Evolutionary conservation across 768 basidiomycete species (phyloP).

Genomic region (Russula olivacea): DNA sequence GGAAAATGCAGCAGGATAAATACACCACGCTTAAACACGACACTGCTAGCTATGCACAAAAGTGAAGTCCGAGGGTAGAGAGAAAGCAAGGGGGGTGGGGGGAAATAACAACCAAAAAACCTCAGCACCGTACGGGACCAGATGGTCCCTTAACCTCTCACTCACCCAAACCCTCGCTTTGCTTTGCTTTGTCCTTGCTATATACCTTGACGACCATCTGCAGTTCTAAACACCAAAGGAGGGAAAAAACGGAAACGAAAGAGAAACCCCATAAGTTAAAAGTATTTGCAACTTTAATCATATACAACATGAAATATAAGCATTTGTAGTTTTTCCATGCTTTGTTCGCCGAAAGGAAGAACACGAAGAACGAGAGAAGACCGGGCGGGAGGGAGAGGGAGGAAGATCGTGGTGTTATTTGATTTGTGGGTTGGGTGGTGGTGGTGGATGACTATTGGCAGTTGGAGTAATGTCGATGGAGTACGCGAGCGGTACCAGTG

Average conservation of each 20-base stretch:
- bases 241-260: neutral
- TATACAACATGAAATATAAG: constrained; percentile 4
- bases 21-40: constrained; percentile 1
- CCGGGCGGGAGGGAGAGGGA: neutral
- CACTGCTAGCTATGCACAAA: neutral
- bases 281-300: constrained; percentile 3
- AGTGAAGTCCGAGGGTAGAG: neutral
- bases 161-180: neutral
- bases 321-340: neutral
- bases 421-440: neutral
- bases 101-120: neutral
- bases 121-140: neutral
- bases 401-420: neutral
- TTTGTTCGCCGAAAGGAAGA: neutral
- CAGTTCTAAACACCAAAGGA: neutral
- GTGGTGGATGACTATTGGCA: neutral
- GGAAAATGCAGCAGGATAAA: constrained; percentile 23
- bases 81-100: neutral
- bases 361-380: neutral
- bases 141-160: neutral
- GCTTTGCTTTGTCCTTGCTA: neutral
- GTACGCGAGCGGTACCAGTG: neutral
- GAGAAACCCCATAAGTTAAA: constrained; percentile 13
- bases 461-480: neutral
- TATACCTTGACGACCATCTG: neutral